A percentile compares a stretch with the other conserved stretches of the same genome.
phyloP scores from a whole-genome alignment of 352 stramenopile genomes.

The Phytophthora parvispora region DNA sequence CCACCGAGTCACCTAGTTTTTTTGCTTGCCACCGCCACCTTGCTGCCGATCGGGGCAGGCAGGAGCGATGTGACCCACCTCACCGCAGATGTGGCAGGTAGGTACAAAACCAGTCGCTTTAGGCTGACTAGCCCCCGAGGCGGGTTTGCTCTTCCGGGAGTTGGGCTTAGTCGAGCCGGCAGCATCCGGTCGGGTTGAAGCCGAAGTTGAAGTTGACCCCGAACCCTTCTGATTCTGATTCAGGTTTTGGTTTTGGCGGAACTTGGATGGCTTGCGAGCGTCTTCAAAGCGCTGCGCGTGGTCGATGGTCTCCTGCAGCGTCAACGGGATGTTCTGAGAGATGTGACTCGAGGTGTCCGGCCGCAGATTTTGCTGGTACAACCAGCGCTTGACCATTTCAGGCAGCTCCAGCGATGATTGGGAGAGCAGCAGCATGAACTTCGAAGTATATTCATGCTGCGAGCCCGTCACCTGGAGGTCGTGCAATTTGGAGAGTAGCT shows the following conservation, averaged over 20 bases:
- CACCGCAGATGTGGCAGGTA: not conserved
- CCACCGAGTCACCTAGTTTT: constrained; percentile 1
- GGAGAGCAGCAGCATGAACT: not conserved
- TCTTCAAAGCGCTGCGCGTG: constrained; percentile 11
- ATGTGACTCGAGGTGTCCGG: constrained; percentile 7
- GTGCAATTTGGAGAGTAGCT: not conserved
- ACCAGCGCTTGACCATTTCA: not conserved
- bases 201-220: not conserved
- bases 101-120: constrained; percentile 1
- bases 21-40: not conserved
- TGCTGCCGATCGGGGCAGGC: not conserved
- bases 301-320: constrained; percentile 10
- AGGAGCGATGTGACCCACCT: not conserved
- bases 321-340: constrained; percentile 3
- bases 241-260: not conserved
- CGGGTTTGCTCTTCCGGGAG: not conserved
- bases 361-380: not conserved
- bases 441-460: not conserved
- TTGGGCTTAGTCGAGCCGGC: not conserved
- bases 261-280: not conserved
- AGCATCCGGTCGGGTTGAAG: not conserved
- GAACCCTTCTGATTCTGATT: not conserved
- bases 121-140: not conserved
- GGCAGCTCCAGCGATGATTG: constrained; percentile 1
- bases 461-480: not conserved